A percentile compares a stretch with the other conserved stretches of the same genome.
phyloP scores from a whole-genome alignment of 192 early-diverging fungal genomes.

The Rhizophagus sp. region DNA sequence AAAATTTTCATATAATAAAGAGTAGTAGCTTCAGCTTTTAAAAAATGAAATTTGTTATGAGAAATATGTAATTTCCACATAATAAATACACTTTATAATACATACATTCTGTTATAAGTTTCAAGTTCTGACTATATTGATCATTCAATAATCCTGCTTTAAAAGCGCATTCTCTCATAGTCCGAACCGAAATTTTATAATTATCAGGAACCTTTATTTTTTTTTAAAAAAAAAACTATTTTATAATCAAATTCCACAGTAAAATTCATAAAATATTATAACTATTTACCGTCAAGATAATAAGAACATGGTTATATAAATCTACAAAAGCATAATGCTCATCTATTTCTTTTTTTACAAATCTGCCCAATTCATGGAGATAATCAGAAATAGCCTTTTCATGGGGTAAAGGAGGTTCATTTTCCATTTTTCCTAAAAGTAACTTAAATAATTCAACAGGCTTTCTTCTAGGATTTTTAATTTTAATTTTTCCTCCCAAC shows the following conservation, averaged over 20 bases:
- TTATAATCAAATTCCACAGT: too few relatives aligned
- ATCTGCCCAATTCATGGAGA: not conserved
- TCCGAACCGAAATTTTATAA: not conserved
- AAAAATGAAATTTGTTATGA: too few relatives aligned
- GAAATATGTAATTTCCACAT: too few relatives aligned
- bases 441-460: not conserved
- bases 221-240: not conserved
- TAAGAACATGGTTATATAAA: too few relatives aligned
- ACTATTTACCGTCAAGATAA: too few relatives aligned
- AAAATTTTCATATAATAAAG: not conserved
- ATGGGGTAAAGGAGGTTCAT: not conserved
- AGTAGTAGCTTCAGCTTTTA: not conserved
- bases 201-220: not conserved
- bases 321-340: too few relatives aligned
- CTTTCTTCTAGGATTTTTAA: not conserved
- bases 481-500: too few relatives aligned
- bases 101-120: not conserved
- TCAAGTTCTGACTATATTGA: not conserved
- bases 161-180: not conserved
- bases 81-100: not conserved
- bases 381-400: not conserved
- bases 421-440: not conserved
- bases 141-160: not conserved
- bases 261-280: too few relatives aligned
- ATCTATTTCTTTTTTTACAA: too few relatives aligned